Evolutionary conservation across 805 yeast genomes (phyloP), one percentile per base, ranked within the genome.

Genomic region (Ogataea minuta): DNA sequence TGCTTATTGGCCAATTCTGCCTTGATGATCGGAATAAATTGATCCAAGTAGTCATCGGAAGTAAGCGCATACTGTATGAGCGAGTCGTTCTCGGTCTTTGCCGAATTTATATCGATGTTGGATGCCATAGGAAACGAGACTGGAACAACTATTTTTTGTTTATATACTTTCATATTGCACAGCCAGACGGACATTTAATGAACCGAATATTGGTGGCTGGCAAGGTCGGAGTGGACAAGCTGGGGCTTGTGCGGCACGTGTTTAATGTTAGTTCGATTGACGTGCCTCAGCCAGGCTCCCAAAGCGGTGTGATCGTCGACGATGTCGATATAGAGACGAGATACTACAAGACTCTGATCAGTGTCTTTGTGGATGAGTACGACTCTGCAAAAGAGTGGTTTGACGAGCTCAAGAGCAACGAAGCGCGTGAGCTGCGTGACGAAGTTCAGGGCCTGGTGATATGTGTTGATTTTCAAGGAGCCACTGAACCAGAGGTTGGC

Each of bases 11-110:
- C 27, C 29, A 88, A 62, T 14, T 89, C 81, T 8, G 77, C 72
- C 51, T 76, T 78, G 47, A 87, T 72, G 12, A 84, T 72, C 1
- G 95, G 95, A 2, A 87, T 84, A 43, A 88, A 70, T 58, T 84
- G 87, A 47, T 87, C 95, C 27, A 87, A 60, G 58, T 81, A 85
- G 50, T 84, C 90, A 41, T 79, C 84, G 3, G 84, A 75, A 32
- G 69, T 63, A 23, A 74, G 55, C 1, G 79, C 72, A 12, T 57
- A 54, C 36, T 59, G 59, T 6, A 59, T 52, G 34, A 58, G 34
- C 17, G 59, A 43, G 24, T 54, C 52, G 28, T 46, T 50, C 19
- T 40, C 35, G 31, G 23, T 27, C 13, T 41, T 36, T 11, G 28
- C 36, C 5, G 28, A 16, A 14, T 21, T n/a, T 8, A 23, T 26